Conservation (phyloP, 1,284 basidiomycete species). For the Trametes sp. region DNA sequence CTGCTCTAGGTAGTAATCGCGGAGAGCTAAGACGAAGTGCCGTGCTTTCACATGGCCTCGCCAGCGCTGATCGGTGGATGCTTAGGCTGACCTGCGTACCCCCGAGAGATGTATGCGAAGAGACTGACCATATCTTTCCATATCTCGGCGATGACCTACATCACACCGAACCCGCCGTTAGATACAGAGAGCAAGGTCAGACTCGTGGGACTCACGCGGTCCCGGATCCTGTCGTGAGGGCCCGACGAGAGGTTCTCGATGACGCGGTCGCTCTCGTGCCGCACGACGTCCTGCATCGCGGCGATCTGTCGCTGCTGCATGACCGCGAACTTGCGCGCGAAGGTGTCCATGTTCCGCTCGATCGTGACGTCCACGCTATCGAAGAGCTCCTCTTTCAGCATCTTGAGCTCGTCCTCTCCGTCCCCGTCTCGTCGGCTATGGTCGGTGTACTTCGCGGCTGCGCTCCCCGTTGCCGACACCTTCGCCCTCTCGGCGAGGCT, state of each 20-base stretch:
- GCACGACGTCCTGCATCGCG: constrained; percentile 32
- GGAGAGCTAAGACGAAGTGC: constrained; percentile 46
- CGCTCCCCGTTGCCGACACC: background rate
- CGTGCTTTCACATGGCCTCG: constrained; percentile 44
- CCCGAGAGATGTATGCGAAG: too few species aligned
- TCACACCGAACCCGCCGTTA: background rate
- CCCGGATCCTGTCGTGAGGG: constrained; percentile 38
- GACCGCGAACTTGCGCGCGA: constrained; percentile 40
- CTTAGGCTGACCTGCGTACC: too few species aligned
- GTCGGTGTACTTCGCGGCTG: background rate
- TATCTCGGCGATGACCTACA: constrained; percentile 29
- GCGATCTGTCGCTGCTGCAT: constrained; percentile 36
- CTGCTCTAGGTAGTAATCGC: constrained; percentile 44
- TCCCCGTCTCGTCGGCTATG: background rate
- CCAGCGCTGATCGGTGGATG: constrained; percentile 39
- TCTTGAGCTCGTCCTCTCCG: background rate
- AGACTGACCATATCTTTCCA: constrained; percentile 42
- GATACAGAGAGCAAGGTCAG: background rate
- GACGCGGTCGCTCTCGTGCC: constrained; percentile 37
- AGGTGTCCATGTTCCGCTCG: constrained; percentile 36
- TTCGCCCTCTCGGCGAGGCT: constrained; percentile 20
- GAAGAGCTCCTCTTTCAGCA: constrained; percentile 6
- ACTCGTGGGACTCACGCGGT: constrained; percentile 30
- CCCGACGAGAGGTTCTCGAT: constrained; percentile 37
- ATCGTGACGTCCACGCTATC: constrained; percentile 25